Conservation (phyloP, 805 yeast species). For the Lachancea kluyveri region DNA sequence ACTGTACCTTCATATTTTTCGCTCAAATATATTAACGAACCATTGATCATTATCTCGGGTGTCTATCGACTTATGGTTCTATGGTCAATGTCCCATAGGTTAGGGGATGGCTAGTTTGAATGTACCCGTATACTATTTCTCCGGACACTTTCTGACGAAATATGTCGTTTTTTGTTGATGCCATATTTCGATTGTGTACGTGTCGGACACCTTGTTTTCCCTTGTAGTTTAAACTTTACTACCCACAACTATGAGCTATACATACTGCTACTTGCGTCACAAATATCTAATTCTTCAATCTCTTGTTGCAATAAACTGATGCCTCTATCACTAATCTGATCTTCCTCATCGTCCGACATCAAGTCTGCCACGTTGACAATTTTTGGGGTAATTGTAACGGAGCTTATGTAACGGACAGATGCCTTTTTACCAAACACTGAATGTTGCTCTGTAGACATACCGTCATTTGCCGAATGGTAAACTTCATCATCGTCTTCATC, state of each 20-base stretch:
- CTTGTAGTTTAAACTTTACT: neutral
- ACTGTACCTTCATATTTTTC: too few species aligned
- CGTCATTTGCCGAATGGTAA: constrained; percentile 7
- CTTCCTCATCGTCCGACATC: constrained; percentile 4
- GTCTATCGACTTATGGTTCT: too few species aligned
- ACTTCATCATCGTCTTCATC: constrained; percentile 6
- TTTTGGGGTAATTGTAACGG: constrained; percentile 3
- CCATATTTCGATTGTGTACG: too few species aligned
- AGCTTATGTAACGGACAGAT: constrained; percentile 4
- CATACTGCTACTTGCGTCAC: constrained; percentile 5
- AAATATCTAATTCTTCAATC: constrained; percentile 4
- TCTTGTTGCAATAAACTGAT: constrained; percentile 3
- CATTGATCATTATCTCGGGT: too few species aligned
- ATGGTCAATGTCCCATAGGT: too few species aligned
- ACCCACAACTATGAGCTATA: constrained; percentile 2
- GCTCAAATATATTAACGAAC: too few species aligned
- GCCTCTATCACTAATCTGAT: neutral
- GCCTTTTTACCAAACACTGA: too few species aligned
- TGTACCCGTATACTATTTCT: too few species aligned
- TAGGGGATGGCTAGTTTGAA: too few species aligned
- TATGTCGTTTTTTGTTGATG: too few species aligned
- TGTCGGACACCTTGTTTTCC: too few species aligned
- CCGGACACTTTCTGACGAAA: too few species aligned
- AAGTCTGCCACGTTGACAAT: constrained; percentile 4
- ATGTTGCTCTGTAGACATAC: neutral